Evolutionary conservation across 1,139 yeast species (phyloP).

Genomic region (Zygosaccharomyces pseudobailii): DNA sequence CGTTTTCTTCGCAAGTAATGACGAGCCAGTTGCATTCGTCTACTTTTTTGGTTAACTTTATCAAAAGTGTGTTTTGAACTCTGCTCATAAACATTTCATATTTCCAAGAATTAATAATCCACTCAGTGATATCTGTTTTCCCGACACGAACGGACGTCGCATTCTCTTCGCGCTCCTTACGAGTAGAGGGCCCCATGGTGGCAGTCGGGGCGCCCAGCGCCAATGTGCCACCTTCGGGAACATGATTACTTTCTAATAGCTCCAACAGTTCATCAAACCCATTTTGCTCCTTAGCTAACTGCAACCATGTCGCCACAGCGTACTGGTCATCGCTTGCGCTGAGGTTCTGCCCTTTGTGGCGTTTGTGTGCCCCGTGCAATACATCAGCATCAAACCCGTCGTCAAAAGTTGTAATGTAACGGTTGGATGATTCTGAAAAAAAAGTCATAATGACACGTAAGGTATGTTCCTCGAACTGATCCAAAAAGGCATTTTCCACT

Average conservation of each 20-base stretch:
- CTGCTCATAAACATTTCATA: slow-evolving; percentile 35
- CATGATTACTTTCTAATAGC: slow-evolving; percentile 13
- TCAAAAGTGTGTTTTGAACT: slow-evolving; percentile 33
- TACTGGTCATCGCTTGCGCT: slow-evolving; percentile 15
- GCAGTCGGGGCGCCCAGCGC: slow-evolving; percentile 18
- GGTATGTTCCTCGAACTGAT: slow-evolving; percentile 35
- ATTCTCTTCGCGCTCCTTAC: slow-evolving; percentile 2
- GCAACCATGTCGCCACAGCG: slow-evolving; percentile 34
- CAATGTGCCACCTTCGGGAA: slow-evolving; percentile 19
- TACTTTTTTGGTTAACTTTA: slow-evolving; percentile 34
- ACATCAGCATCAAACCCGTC: slow-evolving; percentile 28
- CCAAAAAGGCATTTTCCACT: slow-evolving; percentile 34
- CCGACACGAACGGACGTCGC: slow-evolving; percentile 31
- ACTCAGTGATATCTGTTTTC: slow-evolving; percentile 33
- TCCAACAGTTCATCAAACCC: slow-evolving; percentile 25
- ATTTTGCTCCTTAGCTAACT: slow-evolving; percentile 33
- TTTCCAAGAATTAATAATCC: slow-evolving; percentile 37
- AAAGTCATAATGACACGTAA: slow-evolving; percentile 31
- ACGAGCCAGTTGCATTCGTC: slow-evolving; percentile 38
- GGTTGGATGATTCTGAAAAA: slow-evolving; percentile 35
- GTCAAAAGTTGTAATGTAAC: slow-evolving; percentile 34
- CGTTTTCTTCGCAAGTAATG: slow-evolving; percentile 32
- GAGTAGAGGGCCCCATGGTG: slow-evolving; percentile 10
- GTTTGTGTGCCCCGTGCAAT: slow-evolving; percentile 17
- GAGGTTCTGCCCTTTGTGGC: not conserved